Percentiles rank a stretch among this genome's conserved stretches.
These are phyloP conservation scores for Globisporangium polare DNA, from an alignment of 352 stramenopile species.

Conservation along the genomic window DNA sequence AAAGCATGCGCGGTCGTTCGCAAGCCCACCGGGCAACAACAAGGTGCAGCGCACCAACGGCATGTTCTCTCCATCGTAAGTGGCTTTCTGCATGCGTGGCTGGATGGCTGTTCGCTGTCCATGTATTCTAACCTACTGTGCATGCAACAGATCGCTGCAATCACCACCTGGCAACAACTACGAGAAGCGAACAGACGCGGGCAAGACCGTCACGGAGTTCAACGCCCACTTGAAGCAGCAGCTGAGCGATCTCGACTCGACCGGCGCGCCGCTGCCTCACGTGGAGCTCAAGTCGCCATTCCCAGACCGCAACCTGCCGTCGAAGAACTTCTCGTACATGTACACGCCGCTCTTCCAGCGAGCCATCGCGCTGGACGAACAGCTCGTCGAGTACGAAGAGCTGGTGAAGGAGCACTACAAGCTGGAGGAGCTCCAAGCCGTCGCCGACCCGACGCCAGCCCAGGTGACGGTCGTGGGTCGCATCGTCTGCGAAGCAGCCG, in stretches of 20 bases:
- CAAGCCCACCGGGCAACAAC: constrained; percentile 44
- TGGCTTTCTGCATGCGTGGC: background rate
- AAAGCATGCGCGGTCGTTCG: constrained; percentile 64
- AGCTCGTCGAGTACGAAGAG: constrained; percentile 75
- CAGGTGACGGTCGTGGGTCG: constrained; percentile 75
- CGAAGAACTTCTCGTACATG: constrained; percentile 71
- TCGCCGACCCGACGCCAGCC: constrained; percentile 71
- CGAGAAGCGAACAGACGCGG: constrained; percentile 70
- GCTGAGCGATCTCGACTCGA: constrained; percentile 19
- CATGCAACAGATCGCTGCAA: constrained; percentile 41
- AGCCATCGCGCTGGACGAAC: constrained; percentile 70
- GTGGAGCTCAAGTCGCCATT: constrained; percentile 40
- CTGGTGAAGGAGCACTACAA: constrained; percentile 62
- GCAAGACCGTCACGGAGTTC: constrained; percentile 77
- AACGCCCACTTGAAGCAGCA: constrained; percentile 69
- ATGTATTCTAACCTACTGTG: background rate
- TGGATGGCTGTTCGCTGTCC: background rate
- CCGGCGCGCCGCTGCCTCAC: background rate
- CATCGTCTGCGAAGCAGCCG: constrained; percentile 79
- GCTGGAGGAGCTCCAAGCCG: constrained; percentile 53
- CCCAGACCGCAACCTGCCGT: constrained; percentile 52
- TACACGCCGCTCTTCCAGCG: constrained; percentile 81
- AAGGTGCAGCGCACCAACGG: constrained; percentile 65
- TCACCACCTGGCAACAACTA: constrained; percentile 70
- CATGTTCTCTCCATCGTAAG: constrained; percentile 71